These are phyloP conservation scores for Pythium graminicola DNA, from an alignment of 352 stramenopile species.

Conservation along the genomic window DNA sequence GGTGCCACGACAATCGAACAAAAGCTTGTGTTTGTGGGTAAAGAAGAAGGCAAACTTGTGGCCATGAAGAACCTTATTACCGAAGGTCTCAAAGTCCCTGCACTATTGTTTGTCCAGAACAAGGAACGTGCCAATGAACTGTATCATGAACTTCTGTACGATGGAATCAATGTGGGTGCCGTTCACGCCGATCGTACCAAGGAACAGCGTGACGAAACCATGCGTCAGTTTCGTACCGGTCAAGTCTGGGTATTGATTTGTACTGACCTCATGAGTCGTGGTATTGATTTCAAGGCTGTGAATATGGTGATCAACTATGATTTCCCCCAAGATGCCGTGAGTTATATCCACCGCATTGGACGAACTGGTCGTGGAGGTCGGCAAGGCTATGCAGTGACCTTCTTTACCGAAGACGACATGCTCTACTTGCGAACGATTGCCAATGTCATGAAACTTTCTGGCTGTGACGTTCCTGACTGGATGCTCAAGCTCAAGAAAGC, in stretches of 20 bases:
- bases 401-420: constrained; percentile 97
- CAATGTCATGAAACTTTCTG: constrained; percentile 98
- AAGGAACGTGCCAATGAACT: constrained; percentile 97
- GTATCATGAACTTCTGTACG: constrained; percentile 97
- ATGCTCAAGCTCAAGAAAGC: constrained; percentile 96
- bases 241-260: constrained; percentile 98
- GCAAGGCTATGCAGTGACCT: constrained; percentile 94
- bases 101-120: constrained; percentile 98
- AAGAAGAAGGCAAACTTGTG: constrained; percentile 98
- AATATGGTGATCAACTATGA: constrained; percentile 99
- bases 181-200: constrained; percentile 95
- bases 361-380: constrained; percentile 95
- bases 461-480: constrained; percentile 96
- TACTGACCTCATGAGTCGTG: constrained; percentile 98
- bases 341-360: constrained; percentile 98
- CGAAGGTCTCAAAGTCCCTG: constrained; percentile 92
- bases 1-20: constrained; percentile 88
- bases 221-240: constrained; percentile 95
- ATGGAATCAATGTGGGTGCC: constrained; percentile 96
- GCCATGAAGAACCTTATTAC: constrained; percentile 91
- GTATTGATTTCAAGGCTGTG: constrained; percentile 98
- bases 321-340: constrained; percentile 91
- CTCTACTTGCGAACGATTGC: constrained; percentile 93
- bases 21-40: constrained; percentile 97
- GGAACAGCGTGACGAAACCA: constrained; percentile 90